Conservation (phyloP, 2,329 filamentous ascomycete species). For the Colletotrichum paranaense region DNA sequence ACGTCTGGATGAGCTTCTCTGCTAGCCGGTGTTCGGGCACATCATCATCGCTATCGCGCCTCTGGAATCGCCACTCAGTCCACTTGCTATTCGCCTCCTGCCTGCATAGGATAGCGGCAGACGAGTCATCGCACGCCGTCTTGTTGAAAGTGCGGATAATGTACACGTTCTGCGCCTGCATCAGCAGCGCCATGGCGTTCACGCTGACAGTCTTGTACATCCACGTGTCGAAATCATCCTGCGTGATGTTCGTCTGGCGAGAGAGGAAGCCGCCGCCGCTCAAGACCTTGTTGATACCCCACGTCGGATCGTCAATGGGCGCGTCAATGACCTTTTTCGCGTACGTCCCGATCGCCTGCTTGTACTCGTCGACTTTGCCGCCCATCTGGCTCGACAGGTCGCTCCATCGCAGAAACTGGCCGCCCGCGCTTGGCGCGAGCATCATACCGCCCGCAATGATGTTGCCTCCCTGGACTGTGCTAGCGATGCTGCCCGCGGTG, state of each 20-base stretch:
- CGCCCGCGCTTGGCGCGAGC: background rate
- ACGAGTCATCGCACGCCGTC: background rate
- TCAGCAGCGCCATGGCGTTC: constrained; percentile 5
- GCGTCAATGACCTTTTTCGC: constrained; percentile 9
- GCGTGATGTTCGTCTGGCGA: constrained; percentile 6
- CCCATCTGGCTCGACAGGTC: background rate
- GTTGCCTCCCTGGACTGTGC: background rate
- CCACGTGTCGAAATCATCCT: constrained; percentile 17
- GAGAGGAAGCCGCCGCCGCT: background rate
- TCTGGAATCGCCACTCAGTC: background rate
- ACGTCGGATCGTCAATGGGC: constrained; percentile 4
- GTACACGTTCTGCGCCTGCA: constrained; percentile 16
- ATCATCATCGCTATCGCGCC: background rate
- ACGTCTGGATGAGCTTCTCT: background rate
- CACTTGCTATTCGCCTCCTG: background rate
- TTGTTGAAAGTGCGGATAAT: background rate
- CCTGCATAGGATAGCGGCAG: background rate
- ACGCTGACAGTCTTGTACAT: constrained; percentile 4
- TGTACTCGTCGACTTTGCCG: background rate
- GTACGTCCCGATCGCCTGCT: background rate
- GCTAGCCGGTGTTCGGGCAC: background rate
- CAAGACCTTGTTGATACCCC: constrained; percentile 17
- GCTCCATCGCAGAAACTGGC: background rate
- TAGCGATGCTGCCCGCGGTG: background rate
- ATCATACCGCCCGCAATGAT: constrained; percentile 8